Evolutionary conservation across 2,329 filamentous ascomycete species (phyloP).

Genomic region (Nothopassalora personata): DNA sequence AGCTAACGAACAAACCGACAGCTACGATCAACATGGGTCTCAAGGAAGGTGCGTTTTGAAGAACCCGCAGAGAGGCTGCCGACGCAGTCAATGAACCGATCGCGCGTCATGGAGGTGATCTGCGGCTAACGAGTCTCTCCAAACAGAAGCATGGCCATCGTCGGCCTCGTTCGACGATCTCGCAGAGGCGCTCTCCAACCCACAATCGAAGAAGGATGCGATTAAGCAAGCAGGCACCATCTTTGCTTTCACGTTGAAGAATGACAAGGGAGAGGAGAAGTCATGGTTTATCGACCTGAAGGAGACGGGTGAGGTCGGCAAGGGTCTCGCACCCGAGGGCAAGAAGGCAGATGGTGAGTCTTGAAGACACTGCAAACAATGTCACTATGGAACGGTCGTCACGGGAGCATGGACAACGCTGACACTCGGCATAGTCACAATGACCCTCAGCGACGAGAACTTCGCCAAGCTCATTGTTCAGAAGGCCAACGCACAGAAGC

Average conservation of each 20-base stretch:
- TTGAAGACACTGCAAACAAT: neutral
- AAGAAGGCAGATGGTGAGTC: constrained; percentile 75
- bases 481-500: constrained; percentile 86
- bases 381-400: neutral
- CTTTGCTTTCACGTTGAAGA: constrained; percentile 91
- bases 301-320: constrained; percentile 74
- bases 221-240: constrained; percentile 83
- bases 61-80: neutral
- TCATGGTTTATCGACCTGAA: constrained; percentile 97
- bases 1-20: neutral
- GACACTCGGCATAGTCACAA: constrained; percentile 59
- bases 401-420: neutral
- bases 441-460: constrained; percentile 76
- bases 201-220: constrained; percentile 74
- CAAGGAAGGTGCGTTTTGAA: constrained; percentile 57
- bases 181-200: constrained; percentile 62
- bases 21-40: constrained; percentile 55
- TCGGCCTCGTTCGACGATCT: constrained; percentile 90
- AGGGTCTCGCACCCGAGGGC: constrained; percentile 62
- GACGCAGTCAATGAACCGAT: neutral
- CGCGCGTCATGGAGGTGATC: neutral
- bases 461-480: constrained; percentile 78
- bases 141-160: constrained; percentile 65
- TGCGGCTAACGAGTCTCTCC: neutral
- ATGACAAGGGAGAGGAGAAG: constrained; percentile 69